A percentile compares a stretch with the other conserved stretches of the same genome.
phyloP scores from a whole-genome alignment of 345 rosid species.

The Dovyalis caffra region DNA sequence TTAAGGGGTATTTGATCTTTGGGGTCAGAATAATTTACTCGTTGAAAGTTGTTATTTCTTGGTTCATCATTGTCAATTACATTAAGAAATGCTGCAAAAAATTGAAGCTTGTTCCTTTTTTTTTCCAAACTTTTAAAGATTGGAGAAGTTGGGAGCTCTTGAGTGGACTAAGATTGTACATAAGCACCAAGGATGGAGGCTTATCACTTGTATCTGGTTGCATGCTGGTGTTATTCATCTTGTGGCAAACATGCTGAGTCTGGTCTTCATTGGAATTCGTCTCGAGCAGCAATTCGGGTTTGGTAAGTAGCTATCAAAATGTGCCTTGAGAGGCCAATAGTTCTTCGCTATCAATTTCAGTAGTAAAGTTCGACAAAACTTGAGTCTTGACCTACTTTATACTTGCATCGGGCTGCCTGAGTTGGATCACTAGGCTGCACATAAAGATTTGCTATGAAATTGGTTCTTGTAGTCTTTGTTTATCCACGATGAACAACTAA shows the following conservation, averaged over 20 bases:
- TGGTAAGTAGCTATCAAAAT: slow-evolving; percentile 13
- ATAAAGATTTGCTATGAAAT: neutral
- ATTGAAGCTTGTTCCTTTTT: neutral
- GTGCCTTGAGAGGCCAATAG: neutral
- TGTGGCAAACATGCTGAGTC: slow-evolving; percentile 27
- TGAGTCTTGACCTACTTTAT: too few species aligned
- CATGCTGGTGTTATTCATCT: slow-evolving; percentile 34
- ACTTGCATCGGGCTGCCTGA: too few species aligned
- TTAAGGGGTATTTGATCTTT: neutral
- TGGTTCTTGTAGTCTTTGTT: neutral
- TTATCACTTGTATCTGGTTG: slow-evolving; percentile 29
- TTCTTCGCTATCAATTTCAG: neutral
- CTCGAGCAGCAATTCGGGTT: slow-evolving; percentile 35
- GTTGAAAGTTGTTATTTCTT: neutral
- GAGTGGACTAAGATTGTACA: slow-evolving; percentile 17
- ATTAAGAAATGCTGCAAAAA: neutral
- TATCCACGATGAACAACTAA: neutral
- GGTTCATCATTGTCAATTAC: neutral
- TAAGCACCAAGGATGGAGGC: slow-evolving; percentile 31
- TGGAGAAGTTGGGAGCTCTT: slow-evolving; percentile 28
- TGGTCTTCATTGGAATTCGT: slow-evolving; percentile 29
- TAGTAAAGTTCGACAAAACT: neutral
- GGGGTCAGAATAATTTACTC: neutral
- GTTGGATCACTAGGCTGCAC: too few species aligned
- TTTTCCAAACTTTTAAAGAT: slow-evolving; percentile 1